These are phyloP conservation scores for Tillandsia leiboldiana DNA, from an alignment of 176 grass and related monocot species.

Conservation along the genomic window DNA sequence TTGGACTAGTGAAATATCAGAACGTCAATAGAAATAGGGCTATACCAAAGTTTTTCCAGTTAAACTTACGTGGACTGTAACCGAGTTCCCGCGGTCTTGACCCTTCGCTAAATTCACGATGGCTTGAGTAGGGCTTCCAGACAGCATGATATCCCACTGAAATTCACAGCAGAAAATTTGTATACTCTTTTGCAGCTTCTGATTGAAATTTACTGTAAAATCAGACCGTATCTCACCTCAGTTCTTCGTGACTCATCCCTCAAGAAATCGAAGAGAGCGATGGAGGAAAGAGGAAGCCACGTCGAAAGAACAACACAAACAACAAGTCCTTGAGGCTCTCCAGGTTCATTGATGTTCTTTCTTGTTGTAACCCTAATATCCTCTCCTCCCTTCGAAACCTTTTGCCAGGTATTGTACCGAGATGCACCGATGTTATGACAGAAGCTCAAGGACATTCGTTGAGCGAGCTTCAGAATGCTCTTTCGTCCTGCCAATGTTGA, in stretches of 20 bases:
- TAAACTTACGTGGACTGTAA: conserved; percentile 45
- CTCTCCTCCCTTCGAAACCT: conserved; percentile 21
- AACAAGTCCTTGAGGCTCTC: conserved; percentile 64
- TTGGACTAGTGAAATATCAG: too few species aligned
- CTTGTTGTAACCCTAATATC: conserved; percentile 38
- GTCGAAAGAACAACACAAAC: conserved; percentile 44
- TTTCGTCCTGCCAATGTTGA: conserved; percentile 54
- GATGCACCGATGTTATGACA: conserved; percentile 37
- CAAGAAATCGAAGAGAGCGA: conserved; percentile 41
- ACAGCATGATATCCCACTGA: conserved; percentile 53
- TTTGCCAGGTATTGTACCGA: conserved; percentile 31
- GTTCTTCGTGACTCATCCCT: conserved; percentile 45
- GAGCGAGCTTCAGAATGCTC: conserved; percentile 71
- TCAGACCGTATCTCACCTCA: conserved; percentile 19
- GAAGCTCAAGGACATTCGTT: conserved; percentile 55
- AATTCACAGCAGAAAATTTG: conserved; percentile 5
- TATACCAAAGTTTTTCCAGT: too few species aligned
- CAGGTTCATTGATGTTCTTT: conserved; percentile 38
- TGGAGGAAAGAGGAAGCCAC: conserved; percentile 46
- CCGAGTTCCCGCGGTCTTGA: conserved; percentile 60
- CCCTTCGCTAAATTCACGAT: conserved; percentile 50
- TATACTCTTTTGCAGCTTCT: background rate
- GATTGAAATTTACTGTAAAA: background rate
- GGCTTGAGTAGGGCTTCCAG: conserved; percentile 19
- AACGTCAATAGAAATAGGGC: too few species aligned